phyloP scores from a whole-genome alignment of 2,329 filamentous ascomycete species.

The Ciborinia camelliae region DNA sequence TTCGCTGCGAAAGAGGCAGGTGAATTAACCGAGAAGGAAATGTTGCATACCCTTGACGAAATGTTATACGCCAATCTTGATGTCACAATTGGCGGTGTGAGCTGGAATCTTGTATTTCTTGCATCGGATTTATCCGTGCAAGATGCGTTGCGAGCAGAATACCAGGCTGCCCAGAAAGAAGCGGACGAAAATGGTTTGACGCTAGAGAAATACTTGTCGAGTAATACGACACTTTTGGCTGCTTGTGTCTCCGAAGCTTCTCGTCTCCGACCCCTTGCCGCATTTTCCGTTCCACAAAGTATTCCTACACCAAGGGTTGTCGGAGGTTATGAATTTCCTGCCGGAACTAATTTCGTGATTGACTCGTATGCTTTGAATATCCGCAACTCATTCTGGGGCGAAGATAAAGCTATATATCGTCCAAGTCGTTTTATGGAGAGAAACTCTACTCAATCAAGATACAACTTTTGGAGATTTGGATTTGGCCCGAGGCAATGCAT shows the following conservation, averaged over 20 bases:
- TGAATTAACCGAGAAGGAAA: conserved; percentile 32
- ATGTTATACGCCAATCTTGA: conserved; percentile 48
- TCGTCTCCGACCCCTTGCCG: conserved; percentile 23
- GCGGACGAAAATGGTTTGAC: conserved; percentile 1
- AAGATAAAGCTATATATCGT: conserved; percentile 38
- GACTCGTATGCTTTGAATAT: conserved; percentile 46
- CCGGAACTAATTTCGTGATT: conserved; percentile 42
- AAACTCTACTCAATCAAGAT: conserved; percentile 33
- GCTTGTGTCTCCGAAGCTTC: conserved; percentile 42
- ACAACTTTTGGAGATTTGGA: conserved; percentile 45
- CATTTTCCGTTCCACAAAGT: conserved; percentile 44
- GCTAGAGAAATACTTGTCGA: conserved; percentile 32
- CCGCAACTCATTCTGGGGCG: conserved; percentile 41
- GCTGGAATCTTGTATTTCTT: conserved; percentile 45
- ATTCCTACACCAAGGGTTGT: conserved; percentile 39
- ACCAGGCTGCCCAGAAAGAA: not conserved
- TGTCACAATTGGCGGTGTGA: conserved; percentile 43
- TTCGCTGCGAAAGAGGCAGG: conserved; percentile 27
- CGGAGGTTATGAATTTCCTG: conserved; percentile 40
- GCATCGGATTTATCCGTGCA: conserved; percentile 40
- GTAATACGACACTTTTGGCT: conserved; percentile 33
- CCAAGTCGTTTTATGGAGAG: conserved; percentile 36
- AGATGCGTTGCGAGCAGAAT: conserved; percentile 1
- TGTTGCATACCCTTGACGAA: conserved; percentile 47
- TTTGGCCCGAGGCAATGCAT: conserved; percentile 46